Evolutionary conservation across 2,329 filamentous ascomycete genomes (phyloP), one percentile per base, ranked within the genome.

Genomic region (Diaporthe caulivora): DNA sequence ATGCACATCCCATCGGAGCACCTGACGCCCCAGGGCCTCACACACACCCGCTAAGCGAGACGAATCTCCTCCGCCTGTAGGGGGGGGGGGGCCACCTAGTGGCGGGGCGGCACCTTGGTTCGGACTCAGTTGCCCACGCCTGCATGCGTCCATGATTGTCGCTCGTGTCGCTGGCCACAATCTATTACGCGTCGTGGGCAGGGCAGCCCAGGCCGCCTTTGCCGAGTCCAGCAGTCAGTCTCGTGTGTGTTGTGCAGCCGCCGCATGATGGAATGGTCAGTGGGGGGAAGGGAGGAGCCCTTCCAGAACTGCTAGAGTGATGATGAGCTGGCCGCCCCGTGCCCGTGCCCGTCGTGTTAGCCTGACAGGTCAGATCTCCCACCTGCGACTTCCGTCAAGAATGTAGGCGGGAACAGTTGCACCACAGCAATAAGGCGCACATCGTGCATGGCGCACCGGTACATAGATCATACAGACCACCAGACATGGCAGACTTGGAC

Each of bases 31-130:
- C 55, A 60, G n/a, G 54, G 44, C 40, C 47, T 58, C 51, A 67
- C 72, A 74, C 72, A 74, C 57, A 71, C 58, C 58, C 53, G 67
- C 42, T 67, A 65, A 67, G 62, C 62, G 62, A 67, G 62, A 67
- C 62, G 47, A 53, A 37, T 67, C 62, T 67, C 62, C 26, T 67
- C 47, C 47, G 62, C 62, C 47, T 29, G 44, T 29, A 49, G 31
- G 37, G 65, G 9, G 34, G 9, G 34, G 37, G 49, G 40, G 29
- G 40, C 26, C 49, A 54, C 58, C 68, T 70, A 60, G 57, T 64
- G 67, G 55, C 47, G 55, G 57, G 37, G 49, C 47, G 62, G n/a
- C 62, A 67, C 47, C 62, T 67, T 53, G 62, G 62, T 65, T 65
- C 47, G 55, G 55, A 47, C 29, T 64, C 49, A 54, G 18, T 55